Evolutionary conservation across 176 grass and related monocot species (phyloP).

Genomic region (Hordeum marinum): DNA sequence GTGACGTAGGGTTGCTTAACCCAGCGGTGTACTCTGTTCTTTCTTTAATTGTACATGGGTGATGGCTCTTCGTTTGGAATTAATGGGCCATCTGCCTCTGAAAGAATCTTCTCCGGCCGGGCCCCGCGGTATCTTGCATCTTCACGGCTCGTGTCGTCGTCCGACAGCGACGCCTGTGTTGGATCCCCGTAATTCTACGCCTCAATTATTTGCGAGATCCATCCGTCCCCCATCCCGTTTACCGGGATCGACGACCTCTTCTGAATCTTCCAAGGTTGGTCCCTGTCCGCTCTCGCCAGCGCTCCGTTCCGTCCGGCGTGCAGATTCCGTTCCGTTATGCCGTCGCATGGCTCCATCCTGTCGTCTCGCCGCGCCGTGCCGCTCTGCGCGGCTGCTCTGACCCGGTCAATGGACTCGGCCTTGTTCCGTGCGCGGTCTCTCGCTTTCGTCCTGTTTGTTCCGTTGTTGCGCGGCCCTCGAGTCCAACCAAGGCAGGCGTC

Average conservation of each 20-base stretch:
- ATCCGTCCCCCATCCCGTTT: background rate
- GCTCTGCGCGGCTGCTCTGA: background rate
- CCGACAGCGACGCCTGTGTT: constrained; percentile 15
- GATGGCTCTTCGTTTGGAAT: constrained; percentile 4
- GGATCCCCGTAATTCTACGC: background rate
- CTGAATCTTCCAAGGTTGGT: constrained; percentile 19
- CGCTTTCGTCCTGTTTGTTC: background rate
- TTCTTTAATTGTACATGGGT: background rate
- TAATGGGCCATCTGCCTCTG: constrained; percentile 15
- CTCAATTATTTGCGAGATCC: background rate
- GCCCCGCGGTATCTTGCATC: constrained; percentile 51
- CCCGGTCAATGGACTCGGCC: background rate
- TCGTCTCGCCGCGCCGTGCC: background rate
- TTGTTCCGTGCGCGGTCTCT: background rate
- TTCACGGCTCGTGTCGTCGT: background rate
- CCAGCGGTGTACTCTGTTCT: background rate
- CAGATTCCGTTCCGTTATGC: constrained; percentile 6
- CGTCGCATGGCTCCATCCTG: background rate
- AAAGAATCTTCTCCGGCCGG: constrained; percentile 30
- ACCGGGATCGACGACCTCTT: background rate
- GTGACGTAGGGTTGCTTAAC: constrained; percentile 38
- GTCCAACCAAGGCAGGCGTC: background rate
- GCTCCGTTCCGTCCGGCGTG: background rate
- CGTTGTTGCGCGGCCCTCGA: background rate
- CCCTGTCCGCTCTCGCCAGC: background rate